Evolutionary conservation across 2,329 filamentous ascomycete species (phyloP).

Genomic region (Aspergillus sp.): DNA sequence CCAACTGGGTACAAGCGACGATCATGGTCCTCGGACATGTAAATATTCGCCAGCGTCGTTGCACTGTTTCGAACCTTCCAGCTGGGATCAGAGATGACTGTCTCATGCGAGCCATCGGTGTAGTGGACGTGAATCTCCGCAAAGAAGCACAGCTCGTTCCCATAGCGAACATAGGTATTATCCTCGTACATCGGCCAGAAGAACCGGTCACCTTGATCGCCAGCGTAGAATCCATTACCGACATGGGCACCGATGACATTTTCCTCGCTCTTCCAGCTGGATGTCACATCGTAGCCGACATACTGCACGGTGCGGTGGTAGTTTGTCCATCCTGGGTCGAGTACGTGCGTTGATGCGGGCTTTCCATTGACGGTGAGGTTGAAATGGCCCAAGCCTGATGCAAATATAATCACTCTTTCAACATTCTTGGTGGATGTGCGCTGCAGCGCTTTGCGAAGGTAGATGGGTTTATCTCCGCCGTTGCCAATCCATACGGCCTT

Average conservation of each 20-base stretch:
- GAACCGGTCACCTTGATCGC: conserved; percentile 28
- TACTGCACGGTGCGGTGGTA: conserved; percentile 36
- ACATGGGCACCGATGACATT: conserved; percentile 42
- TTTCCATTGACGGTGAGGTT: conserved; percentile 23
- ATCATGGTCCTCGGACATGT: conserved; percentile 25
- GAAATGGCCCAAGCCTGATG: conserved; percentile 26
- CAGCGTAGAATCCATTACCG: conserved; percentile 49
- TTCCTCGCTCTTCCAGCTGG: conserved; percentile 28
- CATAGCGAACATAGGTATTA: conserved; percentile 27
- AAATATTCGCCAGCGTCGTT: conserved; percentile 25
- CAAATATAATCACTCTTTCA: conserved; percentile 20
- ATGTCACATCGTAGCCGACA: conserved; percentile 45
- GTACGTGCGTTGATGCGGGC: conserved; percentile 21
- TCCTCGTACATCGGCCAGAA: conserved; percentile 30
- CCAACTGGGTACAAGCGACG: conserved; percentile 19
- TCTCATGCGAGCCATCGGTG: conserved; percentile 15
- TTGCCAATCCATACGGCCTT: conserved; percentile 28
- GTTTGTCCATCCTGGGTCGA: conserved; percentile 28
- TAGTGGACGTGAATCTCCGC: conserved; percentile 25
- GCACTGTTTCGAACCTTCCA: conserved; percentile 24
- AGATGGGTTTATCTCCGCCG: conserved; percentile 26
- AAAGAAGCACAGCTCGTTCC: conserved; percentile 28
- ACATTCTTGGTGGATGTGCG: neutral
- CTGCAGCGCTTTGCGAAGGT: conserved; percentile 22
- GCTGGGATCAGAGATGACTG: conserved; percentile 22